Evolutionary conservation across 257 asterid genomes (phyloP).

Genomic region (Capsicum baccatum): DNA sequence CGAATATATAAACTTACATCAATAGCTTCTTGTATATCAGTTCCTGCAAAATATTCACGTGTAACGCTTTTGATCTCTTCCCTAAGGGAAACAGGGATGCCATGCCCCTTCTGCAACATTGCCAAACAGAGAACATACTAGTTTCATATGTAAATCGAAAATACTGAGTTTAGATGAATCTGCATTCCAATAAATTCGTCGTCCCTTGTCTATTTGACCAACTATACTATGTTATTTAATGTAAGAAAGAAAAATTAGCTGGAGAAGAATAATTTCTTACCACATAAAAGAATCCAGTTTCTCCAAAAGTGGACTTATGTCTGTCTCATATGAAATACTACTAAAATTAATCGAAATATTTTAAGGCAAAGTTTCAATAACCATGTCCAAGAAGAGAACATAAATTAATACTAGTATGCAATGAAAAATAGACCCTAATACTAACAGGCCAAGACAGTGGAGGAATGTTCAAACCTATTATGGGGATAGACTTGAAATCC

Average conservation of each 20-base stretch:
- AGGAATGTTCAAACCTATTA: slow-evolving; percentile 55
- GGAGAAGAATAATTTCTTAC: slow-evolving; percentile 39
- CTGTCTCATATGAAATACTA: slow-evolving; percentile 38
- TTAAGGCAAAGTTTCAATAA: neutral
- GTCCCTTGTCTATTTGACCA: too few relatives aligned
- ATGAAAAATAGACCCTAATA: too few relatives aligned
- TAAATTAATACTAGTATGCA: neutral
- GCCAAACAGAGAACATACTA: slow-evolving; percentile 2
- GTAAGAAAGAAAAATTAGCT: neutral
- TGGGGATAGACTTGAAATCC: slow-evolving; percentile 77
- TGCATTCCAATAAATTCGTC: too few relatives aligned
- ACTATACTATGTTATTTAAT: too few relatives aligned
- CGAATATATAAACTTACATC: too few relatives aligned
- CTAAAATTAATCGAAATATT: neutral
- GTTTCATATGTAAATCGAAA: neutral
- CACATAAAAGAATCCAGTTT: slow-evolving; percentile 89
- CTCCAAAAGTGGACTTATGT: slow-evolving; percentile 66
- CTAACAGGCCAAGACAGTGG: too few relatives aligned
- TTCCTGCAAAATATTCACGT: slow-evolving; percentile 47
- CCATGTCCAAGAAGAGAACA: neutral
- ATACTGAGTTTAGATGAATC: neutral
- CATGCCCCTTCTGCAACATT: slow-evolving; percentile 77
- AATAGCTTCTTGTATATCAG: too few relatives aligned
- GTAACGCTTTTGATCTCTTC: slow-evolving; percentile 65
- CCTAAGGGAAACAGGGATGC: slow-evolving; percentile 66